Evolutionary conservation across 345 rosid species (phyloP).

Genomic region (Durio zibethinus): DNA sequence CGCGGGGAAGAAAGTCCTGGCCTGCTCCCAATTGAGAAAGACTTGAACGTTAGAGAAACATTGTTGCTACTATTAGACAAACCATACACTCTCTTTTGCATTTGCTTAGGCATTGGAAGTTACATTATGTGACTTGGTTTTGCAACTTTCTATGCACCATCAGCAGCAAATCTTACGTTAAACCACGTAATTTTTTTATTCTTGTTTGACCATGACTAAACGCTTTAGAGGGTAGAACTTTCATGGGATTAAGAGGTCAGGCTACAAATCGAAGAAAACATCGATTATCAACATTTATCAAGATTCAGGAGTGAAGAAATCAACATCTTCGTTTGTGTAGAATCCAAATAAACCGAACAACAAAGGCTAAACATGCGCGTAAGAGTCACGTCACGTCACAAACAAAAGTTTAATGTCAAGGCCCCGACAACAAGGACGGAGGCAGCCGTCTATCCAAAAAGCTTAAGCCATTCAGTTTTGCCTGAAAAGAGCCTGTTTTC

Average conservation of each 20-base stretch:
- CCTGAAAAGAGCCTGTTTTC: slow-evolving; percentile 14
- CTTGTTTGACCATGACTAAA: background rate
- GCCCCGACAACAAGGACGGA: slow-evolving; percentile 30
- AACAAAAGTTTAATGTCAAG: background rate
- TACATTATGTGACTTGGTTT: background rate
- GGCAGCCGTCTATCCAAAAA: slow-evolving; percentile 19
- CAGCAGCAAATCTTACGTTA: background rate
- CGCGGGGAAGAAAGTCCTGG: too few species aligned
- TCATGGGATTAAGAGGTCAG: background rate
- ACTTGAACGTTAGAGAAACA: background rate
- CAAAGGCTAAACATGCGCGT: slow-evolving; percentile 1
- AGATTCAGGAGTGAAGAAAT: background rate
- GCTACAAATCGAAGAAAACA: background rate
- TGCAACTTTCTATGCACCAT: background rate
- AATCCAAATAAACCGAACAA: background rate
- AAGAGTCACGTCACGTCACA: background rate
- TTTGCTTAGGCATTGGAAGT: background rate
- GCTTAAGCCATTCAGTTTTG: slow-evolving; percentile 6
- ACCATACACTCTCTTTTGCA: background rate
- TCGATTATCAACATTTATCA: background rate
- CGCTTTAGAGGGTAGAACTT: background rate
- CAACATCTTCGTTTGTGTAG: background rate
- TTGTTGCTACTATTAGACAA: background rate
- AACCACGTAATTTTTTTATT: background rate
- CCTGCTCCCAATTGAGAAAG: background rate